phyloP scores from a whole-genome alignment of 306 rosid species.

The Senna tora region DNA sequence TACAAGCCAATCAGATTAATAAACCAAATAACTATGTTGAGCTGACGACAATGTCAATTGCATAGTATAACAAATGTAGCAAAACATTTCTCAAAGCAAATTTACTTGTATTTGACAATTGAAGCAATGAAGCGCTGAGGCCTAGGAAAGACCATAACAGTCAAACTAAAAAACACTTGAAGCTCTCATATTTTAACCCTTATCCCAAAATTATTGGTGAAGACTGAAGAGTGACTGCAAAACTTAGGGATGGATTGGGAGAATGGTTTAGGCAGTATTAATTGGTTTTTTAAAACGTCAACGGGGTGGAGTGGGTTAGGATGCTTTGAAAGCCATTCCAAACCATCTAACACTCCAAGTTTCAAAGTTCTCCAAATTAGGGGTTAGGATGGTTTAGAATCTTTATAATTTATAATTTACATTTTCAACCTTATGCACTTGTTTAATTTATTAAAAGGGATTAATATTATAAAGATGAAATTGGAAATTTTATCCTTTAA shows the following conservation, averaged over 20 bases:
- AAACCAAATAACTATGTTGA: conserved; percentile 9
- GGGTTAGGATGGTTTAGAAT: too few relatives aligned
- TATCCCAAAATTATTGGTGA: not conserved
- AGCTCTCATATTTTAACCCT: not conserved
- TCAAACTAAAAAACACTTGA: not conserved
- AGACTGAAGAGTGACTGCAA: not conserved
- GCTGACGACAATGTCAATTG: not conserved
- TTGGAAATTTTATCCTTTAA: too few relatives aligned
- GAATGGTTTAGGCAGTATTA: too few relatives aligned
- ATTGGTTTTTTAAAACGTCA: too few relatives aligned
- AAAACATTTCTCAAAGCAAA: not conserved
- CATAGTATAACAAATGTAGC: not conserved
- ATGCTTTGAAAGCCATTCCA: too few relatives aligned
- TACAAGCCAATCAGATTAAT: conserved; percentile 14
- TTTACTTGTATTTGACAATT: not conserved
- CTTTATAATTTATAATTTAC: too few relatives aligned
- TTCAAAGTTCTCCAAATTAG: too few relatives aligned
- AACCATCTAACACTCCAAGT: too few relatives aligned
- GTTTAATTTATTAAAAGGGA: too few relatives aligned
- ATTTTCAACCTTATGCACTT: too few relatives aligned
- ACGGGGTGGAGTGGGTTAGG: too few relatives aligned
- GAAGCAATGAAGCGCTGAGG: not conserved
- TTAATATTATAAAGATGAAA: too few relatives aligned
- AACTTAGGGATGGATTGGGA: not conserved
- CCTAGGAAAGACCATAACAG: not conserved